A percentile compares a stretch with the other conserved stretches of the same genome.
Conservation (phyloP, 2,329 filamentous ascomycete genomes). For the Diplodia mutila region DNA sequence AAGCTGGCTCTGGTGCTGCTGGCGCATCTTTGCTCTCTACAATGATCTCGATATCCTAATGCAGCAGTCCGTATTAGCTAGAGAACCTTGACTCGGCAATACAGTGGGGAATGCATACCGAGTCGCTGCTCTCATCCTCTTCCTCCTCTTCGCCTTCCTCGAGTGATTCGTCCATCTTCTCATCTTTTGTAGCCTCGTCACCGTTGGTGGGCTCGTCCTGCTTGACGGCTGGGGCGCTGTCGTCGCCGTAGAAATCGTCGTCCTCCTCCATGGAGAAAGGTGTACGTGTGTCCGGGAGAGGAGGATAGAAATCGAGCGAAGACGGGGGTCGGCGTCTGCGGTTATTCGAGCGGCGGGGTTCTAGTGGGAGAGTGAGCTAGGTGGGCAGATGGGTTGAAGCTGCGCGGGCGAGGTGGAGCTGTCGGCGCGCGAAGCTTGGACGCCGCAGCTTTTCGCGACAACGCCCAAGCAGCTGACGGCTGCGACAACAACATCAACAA, state of each 20-base stretch:
- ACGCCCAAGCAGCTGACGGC: constrained; percentile 22
- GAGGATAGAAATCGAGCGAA: background rate
- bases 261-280: constrained; percentile 52
- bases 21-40: constrained; percentile 51
- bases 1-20: constrained; percentile 41
- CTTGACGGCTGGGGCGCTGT: constrained; percentile 26
- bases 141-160: constrained; percentile 52
- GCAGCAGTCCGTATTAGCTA: constrained; percentile 31
- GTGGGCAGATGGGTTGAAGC: background rate
- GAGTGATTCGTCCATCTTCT: constrained; percentile 51
- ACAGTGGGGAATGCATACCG: constrained; percentile 36
- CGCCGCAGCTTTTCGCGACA: constrained; percentile 26
- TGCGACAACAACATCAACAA: constrained; percentile 18
- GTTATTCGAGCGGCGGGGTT: background rate
- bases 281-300: background rate
- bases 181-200: constrained; percentile 43
- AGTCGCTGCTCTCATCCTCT: constrained; percentile 48
- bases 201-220: constrained; percentile 34
- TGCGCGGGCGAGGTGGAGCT: constrained; percentile 22
- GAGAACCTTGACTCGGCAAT: background rate
- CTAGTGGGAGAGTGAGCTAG: background rate
- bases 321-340: background rate
- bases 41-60: constrained; percentile 58
- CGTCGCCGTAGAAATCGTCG: constrained; percentile 54
- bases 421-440: constrained; percentile 24